A percentile compares a stretch with the other conserved stretches of the same genome.
Evolutionary conservation across 169 alveolate genomes (phyloP).

Genomic region (Plasmodium ovale): DNA sequence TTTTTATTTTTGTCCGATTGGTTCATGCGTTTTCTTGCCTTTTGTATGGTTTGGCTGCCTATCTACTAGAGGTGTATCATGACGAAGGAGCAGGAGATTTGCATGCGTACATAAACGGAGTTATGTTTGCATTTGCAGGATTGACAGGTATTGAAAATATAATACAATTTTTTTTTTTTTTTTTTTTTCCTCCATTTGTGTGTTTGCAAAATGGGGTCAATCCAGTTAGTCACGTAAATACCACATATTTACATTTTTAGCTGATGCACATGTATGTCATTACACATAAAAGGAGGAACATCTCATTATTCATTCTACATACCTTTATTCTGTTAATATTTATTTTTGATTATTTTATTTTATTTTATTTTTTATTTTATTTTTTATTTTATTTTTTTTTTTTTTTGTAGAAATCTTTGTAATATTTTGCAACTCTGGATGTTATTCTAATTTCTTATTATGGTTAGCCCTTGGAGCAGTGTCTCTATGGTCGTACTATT

Average conservation of each 20-base stretch:
- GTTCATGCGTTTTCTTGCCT: slow-evolving; percentile 91
- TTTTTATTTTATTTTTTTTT: slow-evolving; percentile 30
- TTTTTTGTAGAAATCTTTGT: slow-evolving; percentile 83
- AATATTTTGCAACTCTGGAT: slow-evolving; percentile 82
- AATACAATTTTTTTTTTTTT: not conserved
- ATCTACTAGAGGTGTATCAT: slow-evolving; percentile 92
- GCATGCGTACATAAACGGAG: slow-evolving; percentile 93
- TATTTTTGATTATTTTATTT: not conserved
- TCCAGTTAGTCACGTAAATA: no score
- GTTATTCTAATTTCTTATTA: slow-evolving; percentile 81
- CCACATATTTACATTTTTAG: no score
- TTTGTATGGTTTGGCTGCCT: slow-evolving; percentile 91
- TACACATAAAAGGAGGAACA: no score
- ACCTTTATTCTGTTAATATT: not conserved
- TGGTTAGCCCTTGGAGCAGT: slow-evolving; percentile 91
- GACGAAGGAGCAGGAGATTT: slow-evolving; percentile 95
- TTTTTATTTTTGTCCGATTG: slow-evolving; percentile 90
- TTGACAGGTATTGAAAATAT: slow-evolving; percentile 82
- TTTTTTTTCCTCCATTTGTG: no score
- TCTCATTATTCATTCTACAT: no score
- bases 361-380: slow-evolving; percentile 20
- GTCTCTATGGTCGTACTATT: slow-evolving; percentile 91
- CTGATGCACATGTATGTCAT: no score
- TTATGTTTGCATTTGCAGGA: slow-evolving; percentile 88
- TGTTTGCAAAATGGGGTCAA: not conserved